phyloP scores from a whole-genome alignment of 441 rosid species.

The Melianthus villosus region DNA sequence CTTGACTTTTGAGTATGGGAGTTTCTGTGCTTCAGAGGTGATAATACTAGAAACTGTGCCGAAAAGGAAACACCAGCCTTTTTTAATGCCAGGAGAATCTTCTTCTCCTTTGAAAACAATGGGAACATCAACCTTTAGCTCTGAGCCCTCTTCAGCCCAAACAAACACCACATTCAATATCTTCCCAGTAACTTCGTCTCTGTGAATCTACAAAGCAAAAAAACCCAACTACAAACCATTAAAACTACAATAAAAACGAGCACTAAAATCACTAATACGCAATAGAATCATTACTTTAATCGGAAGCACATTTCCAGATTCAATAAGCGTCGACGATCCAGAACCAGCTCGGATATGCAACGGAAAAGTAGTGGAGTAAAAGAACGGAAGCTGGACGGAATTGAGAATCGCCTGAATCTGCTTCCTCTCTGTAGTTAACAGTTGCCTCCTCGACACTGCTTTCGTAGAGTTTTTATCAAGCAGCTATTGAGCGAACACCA shows the following conservation, averaged over 20 bases:
- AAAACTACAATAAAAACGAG: neutral
- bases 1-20: too few relatives aligned
- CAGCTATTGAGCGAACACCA: constrained; percentile 48
- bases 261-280: neutral
- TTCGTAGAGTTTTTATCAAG: constrained; percentile 23
- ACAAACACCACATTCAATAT: constrained; percentile 71
- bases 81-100: constrained; percentile 47
- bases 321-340: constrained; percentile 57
- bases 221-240: constrained; percentile 5
- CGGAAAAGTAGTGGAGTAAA: constrained; percentile 66
- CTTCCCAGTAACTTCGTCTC: constrained; percentile 58
- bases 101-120: constrained; percentile 68
- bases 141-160: constrained; percentile 69
- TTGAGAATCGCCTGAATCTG: constrained; percentile 63
- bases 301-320: constrained; percentile 71
- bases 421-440: constrained; percentile 58
- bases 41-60: too few relatives aligned
- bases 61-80: constrained; percentile 28
- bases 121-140: constrained; percentile 69
- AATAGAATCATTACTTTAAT: constrained; percentile 30
- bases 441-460: constrained; percentile 41
- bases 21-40: too few relatives aligned
- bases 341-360: constrained; percentile 85
- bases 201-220: constrained; percentile 39
- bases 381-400: constrained; percentile 51